Conservation (phyloP, 2,329 filamentous ascomycete species). For the Uncinocarpus reesii region DNA sequence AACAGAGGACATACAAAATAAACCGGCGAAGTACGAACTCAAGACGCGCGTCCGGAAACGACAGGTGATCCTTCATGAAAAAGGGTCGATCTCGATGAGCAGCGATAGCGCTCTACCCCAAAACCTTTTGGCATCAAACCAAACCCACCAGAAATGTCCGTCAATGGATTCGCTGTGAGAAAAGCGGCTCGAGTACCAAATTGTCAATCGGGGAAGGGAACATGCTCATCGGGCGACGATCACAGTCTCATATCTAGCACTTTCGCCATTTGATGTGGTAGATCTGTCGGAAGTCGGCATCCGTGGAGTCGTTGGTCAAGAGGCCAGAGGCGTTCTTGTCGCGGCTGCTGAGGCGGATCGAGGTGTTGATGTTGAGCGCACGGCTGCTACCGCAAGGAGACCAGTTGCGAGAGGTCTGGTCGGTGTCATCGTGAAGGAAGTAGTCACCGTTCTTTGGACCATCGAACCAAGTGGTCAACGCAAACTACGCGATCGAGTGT, state of each 20-base stretch:
- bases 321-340: constrained; percentile 29
- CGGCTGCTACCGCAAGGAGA: constrained; percentile 42
- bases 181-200: neutral
- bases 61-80: neutral
- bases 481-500: constrained; percentile 2
- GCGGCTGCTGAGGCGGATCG: constrained; percentile 35
- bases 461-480: constrained; percentile 27
- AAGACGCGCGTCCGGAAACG: constrained; percentile 6
- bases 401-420: constrained; percentile 41
- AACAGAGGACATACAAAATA: neutral
- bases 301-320: constrained; percentile 40
- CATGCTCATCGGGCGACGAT: neutral
- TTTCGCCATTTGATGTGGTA: constrained; percentile 37
- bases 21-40: constrained; percentile 1
- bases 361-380: constrained; percentile 46
- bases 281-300: constrained; percentile 38
- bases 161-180: neutral
- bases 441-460: constrained; percentile 38
- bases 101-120: too few relatives aligned
- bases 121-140: too few relatives aligned
- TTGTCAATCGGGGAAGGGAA: neutral
- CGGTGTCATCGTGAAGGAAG: constrained; percentile 37
- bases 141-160: too few relatives aligned
- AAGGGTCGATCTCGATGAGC: neutral
- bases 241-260: constrained; percentile 21